Conservation (phyloP, 495 filamentous ascomycete genomes). For the Aspergillus cavernicola region DNA sequence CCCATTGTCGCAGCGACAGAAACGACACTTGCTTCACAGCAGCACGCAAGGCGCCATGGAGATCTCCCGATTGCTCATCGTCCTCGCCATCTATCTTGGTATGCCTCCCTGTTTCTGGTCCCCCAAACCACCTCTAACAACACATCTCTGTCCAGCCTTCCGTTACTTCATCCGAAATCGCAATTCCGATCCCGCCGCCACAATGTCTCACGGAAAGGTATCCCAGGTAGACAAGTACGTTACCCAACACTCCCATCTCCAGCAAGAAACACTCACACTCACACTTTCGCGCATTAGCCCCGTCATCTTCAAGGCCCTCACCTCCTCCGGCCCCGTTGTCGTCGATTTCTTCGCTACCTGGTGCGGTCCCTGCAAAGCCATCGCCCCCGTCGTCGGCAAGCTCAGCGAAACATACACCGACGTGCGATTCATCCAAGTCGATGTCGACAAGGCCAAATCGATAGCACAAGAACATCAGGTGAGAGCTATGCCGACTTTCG, state of each 20-base stretch:
- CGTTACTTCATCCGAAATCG: constrained; percentile 15
- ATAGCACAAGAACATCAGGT: constrained; percentile 70
- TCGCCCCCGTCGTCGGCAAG: constrained; percentile 52
- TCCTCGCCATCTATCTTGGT: constrained; percentile 12
- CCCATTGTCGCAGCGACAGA: no score
- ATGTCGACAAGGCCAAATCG: constrained; percentile 74
- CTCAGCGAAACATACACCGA: constrained; percentile 49
- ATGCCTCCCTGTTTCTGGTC: neutral
- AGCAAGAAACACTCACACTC: neutral
- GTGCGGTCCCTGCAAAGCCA: constrained; percentile 63
- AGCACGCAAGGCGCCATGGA: constrained; percentile 1
- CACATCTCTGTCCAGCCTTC: neutral
- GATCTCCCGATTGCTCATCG: constrained; percentile 10
- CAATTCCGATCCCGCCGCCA: constrained; percentile 3
- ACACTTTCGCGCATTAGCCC: constrained; percentile 1
- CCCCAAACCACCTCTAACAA: neutral
- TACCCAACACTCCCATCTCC: neutral
- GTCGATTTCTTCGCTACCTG: constrained; percentile 80
- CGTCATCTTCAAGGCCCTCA: constrained; percentile 42
- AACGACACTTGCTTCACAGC: no score
- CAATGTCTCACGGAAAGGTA: constrained; percentile 17
- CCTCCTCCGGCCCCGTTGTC: constrained; percentile 59
- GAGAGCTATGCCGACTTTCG: constrained; percentile 86
- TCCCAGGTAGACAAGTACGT: constrained; percentile 18
- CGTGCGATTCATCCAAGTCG: constrained; percentile 75